phyloP scores from a whole-genome alignment of 768 basidiomycete species.

The Goffeauzyma gilvescens region DNA sequence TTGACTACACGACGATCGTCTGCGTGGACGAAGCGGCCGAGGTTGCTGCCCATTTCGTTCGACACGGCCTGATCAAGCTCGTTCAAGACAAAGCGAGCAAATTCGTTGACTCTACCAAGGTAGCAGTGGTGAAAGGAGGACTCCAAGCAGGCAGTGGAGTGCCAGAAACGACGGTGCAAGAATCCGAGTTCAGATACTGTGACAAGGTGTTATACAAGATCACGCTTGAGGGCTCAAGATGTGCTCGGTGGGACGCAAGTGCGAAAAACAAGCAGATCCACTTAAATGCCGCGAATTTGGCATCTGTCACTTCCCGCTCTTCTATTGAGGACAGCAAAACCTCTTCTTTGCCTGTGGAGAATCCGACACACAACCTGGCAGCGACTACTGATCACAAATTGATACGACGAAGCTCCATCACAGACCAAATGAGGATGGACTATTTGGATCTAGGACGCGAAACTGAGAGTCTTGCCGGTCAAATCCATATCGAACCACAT shows the following conservation, averaged over 20 bases:
- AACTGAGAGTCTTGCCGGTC: neutral
- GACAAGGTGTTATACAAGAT: conserved; percentile 87
- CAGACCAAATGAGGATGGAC: conserved; percentile 12
- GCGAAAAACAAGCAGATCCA: no score
- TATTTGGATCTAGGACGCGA: conserved; percentile 6
- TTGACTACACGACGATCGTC: conserved; percentile 89
- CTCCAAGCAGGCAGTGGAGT: conserved; percentile 15
- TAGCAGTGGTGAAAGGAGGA: conserved; percentile 21
- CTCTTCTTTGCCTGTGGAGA: no score
- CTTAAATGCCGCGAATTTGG: no score
- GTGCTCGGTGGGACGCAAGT: conserved; percentile 61
- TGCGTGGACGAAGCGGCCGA: conserved; percentile 92
- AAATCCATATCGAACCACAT: conserved; percentile 7
- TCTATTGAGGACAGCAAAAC: no score
- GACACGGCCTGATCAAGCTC: conserved; percentile 71
- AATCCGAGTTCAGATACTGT: conserved; percentile 90
- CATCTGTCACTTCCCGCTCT: no score
- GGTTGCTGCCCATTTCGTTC: conserved; percentile 92
- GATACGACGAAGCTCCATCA: conserved; percentile 3
- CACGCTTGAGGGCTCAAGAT: conserved; percentile 70
- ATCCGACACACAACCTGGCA: neutral
- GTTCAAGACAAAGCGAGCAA: conserved; percentile 36
- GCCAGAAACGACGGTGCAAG: conserved; percentile 20
- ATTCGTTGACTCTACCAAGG: conserved; percentile 20
- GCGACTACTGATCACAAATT: conserved; percentile 7